Percentiles rank a stretch among this genome's conserved stretches.
phyloP scores from a whole-genome alignment of 2,329 filamentous ascomycete species.

The Pseudonectria foliicola region DNA sequence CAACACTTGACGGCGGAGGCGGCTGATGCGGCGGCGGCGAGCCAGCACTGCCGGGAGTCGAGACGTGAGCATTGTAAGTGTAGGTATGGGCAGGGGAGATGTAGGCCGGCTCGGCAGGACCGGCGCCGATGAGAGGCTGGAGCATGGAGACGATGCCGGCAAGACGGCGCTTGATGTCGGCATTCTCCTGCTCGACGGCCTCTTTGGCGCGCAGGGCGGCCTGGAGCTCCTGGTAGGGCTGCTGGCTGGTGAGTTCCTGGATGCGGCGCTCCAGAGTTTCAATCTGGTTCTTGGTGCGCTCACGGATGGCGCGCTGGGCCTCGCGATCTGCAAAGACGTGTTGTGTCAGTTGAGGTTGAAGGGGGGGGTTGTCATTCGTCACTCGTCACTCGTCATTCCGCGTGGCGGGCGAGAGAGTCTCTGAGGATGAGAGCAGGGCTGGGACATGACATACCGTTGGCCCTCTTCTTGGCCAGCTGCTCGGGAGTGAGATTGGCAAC shows the following conservation, averaged over 20 bases:
- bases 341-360: too few relatives aligned
- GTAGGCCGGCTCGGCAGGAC: conserved; percentile 24
- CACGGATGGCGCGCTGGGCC: conserved; percentile 76
- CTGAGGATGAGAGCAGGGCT: conserved; percentile 3
- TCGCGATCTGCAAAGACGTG: conserved; percentile 60
- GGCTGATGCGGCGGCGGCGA: conserved; percentile 18
- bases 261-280: conserved; percentile 67
- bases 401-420: too few relatives aligned
- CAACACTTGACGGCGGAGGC: conserved; percentile 3
- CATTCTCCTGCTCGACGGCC: conserved; percentile 69
- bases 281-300: conserved; percentile 75
- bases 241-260: conserved; percentile 67
- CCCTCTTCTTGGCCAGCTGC: conserved; percentile 61
- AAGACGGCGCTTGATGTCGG: conserved; percentile 65
- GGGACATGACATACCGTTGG: conserved; percentile 38
- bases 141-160: conserved; percentile 57
- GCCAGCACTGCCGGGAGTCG: conserved; percentile 17
- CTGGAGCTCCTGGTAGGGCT: conserved; percentile 80
- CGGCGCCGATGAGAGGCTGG: conserved; percentile 45
- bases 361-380: too few relatives aligned
- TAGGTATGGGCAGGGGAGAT: conserved; percentile 26
- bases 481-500: conserved; percentile 64
- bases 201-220: conserved; percentile 69
- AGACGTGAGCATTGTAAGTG: conserved; percentile 20
- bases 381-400: too few relatives aligned